Conservation (phyloP, 2,329 filamentous ascomycete species). For the Beauveria australis region DNA sequence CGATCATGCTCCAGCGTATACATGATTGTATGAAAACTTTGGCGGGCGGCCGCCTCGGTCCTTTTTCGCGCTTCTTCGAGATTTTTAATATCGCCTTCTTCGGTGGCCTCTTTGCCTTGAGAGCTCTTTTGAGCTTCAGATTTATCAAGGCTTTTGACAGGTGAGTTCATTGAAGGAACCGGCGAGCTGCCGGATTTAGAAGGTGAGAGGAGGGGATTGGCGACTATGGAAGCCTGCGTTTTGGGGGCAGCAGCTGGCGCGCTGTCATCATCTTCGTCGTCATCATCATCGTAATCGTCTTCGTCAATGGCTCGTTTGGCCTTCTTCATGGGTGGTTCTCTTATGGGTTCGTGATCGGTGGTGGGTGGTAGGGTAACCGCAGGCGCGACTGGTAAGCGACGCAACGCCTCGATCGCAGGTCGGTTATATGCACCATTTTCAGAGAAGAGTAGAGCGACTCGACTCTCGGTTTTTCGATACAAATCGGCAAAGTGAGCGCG, state of each 20-base stretch:
- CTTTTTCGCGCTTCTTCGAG: slow-evolving; percentile 86
- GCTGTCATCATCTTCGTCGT: slow-evolving; percentile 60
- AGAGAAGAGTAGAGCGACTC: slow-evolving; percentile 67
- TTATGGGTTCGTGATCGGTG: slow-evolving; percentile 50
- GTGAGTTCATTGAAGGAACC: slow-evolving; percentile 54
- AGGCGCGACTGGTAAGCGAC: slow-evolving; percentile 31
- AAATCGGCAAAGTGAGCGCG: slow-evolving; percentile 69
- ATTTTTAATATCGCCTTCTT: slow-evolving; percentile 86
- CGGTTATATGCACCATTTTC: slow-evolving; percentile 46
- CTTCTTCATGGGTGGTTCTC: slow-evolving; percentile 62
- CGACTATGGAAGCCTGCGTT: slow-evolving; percentile 41
- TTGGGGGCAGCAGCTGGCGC: slow-evolving; percentile 38
- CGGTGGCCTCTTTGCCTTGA: slow-evolving; percentile 55
- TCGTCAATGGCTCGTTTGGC: slow-evolving; percentile 71
- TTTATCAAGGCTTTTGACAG: slow-evolving; percentile 48
- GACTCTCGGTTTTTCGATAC: slow-evolving; percentile 68
- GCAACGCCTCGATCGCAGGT: slow-evolving; percentile 45
- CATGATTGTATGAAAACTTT: slow-evolving; percentile 87
- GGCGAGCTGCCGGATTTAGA: slow-evolving; percentile 63
- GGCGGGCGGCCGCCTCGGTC: slow-evolving; percentile 80
- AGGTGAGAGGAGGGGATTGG: slow-evolving; percentile 55
- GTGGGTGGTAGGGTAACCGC: slow-evolving; percentile 41
- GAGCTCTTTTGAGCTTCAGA: slow-evolving; percentile 39
- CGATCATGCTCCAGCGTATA: slow-evolving; percentile 93
- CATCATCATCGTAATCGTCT: slow-evolving; percentile 80